These are phyloP conservation scores for Didymella exigua DNA, from an alignment of 2,329 filamentous ascomycete genomes.

Conservation along the genomic window DNA sequence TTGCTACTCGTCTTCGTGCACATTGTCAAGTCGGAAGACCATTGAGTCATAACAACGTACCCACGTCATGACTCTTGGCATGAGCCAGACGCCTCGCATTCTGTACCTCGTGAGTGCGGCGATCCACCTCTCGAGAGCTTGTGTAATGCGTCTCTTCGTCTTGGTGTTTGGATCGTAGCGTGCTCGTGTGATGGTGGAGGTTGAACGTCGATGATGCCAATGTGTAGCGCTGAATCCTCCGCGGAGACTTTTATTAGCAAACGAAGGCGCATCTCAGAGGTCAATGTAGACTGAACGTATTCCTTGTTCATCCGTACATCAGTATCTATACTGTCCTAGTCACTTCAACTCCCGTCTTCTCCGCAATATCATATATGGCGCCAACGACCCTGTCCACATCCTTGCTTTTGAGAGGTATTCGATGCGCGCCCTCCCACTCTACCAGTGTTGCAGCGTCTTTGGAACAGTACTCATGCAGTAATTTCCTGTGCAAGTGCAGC, in stretches of 20 bases:
- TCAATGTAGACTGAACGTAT: neutral
- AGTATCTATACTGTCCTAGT: slow-evolving; percentile 31
- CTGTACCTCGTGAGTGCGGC: neutral
- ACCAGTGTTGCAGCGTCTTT: slow-evolving; percentile 61
- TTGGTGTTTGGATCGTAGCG: neutral
- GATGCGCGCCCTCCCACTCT: slow-evolving; percentile 76
- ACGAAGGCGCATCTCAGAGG: neutral
- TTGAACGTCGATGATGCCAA: neutral
- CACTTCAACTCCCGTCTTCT: slow-evolving; percentile 54
- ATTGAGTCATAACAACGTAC: slow-evolving; percentile 4
- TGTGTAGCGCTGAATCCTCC: neutral
- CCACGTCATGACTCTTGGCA: slow-evolving; percentile 7
- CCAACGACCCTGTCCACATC: slow-evolving; percentile 66
- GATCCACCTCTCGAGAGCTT: neutral
- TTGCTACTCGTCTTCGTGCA: neutral
- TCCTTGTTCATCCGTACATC: neutral
- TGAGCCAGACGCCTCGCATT: neutral
- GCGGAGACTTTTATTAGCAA: neutral
- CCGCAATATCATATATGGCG: slow-evolving; percentile 59
- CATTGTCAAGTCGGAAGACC: neutral
- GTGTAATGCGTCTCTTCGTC: neutral
- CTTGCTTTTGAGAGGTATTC: slow-evolving; percentile 69
- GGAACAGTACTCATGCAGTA: slow-evolving; percentile 66
- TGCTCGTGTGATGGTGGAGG: neutral
- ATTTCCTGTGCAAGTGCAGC: slow-evolving; percentile 62